These are phyloP conservation scores for Cerioporus squamosus DNA, from an alignment of 1,284 basidiomycete genomes.

Conservation along the genomic window DNA sequence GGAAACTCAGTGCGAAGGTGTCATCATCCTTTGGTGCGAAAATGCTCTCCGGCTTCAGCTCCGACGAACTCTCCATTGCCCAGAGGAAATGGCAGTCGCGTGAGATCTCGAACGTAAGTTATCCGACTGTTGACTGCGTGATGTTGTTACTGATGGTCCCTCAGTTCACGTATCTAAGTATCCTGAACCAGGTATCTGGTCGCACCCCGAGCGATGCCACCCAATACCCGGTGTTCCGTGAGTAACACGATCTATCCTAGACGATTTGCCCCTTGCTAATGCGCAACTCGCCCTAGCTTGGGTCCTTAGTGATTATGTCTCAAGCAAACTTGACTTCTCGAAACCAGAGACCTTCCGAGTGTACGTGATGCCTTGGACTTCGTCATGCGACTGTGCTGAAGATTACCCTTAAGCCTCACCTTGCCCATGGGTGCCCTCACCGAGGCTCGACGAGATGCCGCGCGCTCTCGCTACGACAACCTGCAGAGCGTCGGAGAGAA, in stretches of 20 bases:
- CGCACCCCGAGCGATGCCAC: conserved; percentile 94
- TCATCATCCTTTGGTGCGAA: conserved; percentile 47
- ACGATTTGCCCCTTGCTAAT: background rate
- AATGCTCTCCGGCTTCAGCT: conserved; percentile 42
- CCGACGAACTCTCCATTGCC: conserved; percentile 70
- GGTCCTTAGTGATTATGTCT: conserved; percentile 88
- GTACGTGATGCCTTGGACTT: conserved; percentile 45
- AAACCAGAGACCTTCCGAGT: conserved; percentile 76
- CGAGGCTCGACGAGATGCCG: conserved; percentile 71
- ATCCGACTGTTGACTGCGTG: background rate
- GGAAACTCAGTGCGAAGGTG: conserved; percentile 43
- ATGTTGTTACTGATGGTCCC: background rate
- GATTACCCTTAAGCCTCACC: conserved; percentile 53
- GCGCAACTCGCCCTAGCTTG: conserved; percentile 56
- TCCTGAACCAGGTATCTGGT: conserved; percentile 89
- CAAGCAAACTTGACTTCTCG: conserved; percentile 72
- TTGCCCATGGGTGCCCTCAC: conserved; percentile 94
- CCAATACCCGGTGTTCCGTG: conserved; percentile 94
- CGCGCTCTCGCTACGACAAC: conserved; percentile 76
- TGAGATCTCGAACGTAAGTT: conserved; percentile 85
- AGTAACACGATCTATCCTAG: conserved; percentile 30
- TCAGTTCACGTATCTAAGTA: conserved; percentile 86
- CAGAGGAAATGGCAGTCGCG: conserved; percentile 84
- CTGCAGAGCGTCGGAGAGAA: conserved; percentile 82
- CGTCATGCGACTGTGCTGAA: background rate